phyloP scores from a whole-genome alignment of 2,329 filamentous ascomycete species.

The Ophiostoma tasmaniense region DNA sequence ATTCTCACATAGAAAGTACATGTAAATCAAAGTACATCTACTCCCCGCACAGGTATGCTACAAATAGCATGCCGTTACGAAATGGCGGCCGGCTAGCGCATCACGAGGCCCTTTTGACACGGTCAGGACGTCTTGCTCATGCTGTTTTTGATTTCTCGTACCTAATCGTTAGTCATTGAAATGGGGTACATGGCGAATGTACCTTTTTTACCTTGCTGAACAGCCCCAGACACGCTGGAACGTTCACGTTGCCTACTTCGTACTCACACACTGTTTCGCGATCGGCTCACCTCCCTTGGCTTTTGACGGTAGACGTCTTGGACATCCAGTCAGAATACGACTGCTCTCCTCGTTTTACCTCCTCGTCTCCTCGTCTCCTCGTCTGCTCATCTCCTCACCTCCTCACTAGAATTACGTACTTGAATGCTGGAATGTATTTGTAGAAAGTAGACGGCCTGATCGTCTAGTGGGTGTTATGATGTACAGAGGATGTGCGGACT shows the following conservation, averaged over 20 bases:
- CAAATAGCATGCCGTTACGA: constrained; percentile 23
- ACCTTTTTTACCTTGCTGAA: not conserved
- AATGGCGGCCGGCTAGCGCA: constrained; percentile 21
- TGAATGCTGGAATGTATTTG: not conserved
- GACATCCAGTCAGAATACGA: not conserved
- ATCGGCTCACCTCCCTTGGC: not conserved
- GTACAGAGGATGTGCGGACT: too few relatives aligned
- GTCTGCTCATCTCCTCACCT: not conserved
- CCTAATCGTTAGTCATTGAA: constrained; percentile 27
- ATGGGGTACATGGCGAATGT: constrained; percentile 12
- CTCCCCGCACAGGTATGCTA: constrained; percentile 6
- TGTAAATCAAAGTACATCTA: too few relatives aligned
- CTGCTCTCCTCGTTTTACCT: constrained; percentile 1
- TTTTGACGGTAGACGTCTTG: not conserved
- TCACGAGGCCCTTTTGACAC: constrained; percentile 14
- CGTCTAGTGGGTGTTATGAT: not conserved
- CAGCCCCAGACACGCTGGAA: not conserved
- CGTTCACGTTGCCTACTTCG: not conserved
- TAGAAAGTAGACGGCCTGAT: not conserved
- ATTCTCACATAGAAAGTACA: too few relatives aligned
- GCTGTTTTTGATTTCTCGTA: constrained; percentile 22
- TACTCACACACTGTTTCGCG: not conserved
- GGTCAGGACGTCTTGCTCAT: not conserved
- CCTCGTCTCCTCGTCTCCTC: not conserved
- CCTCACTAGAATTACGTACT: not conserved